Conservation (phyloP, 2,329 filamentous ascomycete species). For the Fusarium sp. region DNA sequence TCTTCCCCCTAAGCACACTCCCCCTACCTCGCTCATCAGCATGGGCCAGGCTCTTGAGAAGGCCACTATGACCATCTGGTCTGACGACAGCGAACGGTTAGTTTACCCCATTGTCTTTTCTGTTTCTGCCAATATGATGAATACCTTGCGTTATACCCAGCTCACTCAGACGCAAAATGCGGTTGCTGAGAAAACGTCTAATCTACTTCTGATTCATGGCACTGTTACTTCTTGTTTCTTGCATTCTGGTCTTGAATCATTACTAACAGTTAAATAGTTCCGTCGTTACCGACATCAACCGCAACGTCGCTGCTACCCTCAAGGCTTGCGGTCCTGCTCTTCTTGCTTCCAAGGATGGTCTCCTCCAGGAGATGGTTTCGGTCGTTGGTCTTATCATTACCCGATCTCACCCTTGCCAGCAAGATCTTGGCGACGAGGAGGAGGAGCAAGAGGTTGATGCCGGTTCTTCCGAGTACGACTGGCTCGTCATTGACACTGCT, state of each 20-base stretch:
- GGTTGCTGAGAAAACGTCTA: conserved; percentile 85
- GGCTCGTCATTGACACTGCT: conserved; percentile 94
- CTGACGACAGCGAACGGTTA: conserved; percentile 92
- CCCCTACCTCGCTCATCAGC: conserved; percentile 82
- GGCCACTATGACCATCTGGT: conserved; percentile 85
- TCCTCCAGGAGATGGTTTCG: conserved; percentile 80
- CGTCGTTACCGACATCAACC: conserved; percentile 94
- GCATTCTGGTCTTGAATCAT: conserved; percentile 22
- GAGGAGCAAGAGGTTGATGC: conserved; percentile 77
- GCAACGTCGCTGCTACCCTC: conserved; percentile 88
- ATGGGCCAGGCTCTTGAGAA: conserved; percentile 87
- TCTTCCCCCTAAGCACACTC: conserved; percentile 81
- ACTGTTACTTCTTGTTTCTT: conserved; percentile 41
- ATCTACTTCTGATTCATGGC: conserved; percentile 52
- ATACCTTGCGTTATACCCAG: conserved; percentile 93
- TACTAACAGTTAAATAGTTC: conserved; percentile 68
- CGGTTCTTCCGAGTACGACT: conserved; percentile 95
- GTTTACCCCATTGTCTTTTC: conserved; percentile 54
- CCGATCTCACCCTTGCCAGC: conserved; percentile 91
- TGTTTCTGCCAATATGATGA: conserved; percentile 75
- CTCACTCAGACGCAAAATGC: conserved; percentile 96
- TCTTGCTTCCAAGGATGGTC: conserved; percentile 72
- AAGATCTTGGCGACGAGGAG: conserved; percentile 84
- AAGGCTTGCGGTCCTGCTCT: conserved; percentile 91
- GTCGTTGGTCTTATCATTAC: conserved; percentile 83